Evolutionary conservation across 768 basidiomycete species (phyloP).

Genomic region (Lenzites betulinus): DNA sequence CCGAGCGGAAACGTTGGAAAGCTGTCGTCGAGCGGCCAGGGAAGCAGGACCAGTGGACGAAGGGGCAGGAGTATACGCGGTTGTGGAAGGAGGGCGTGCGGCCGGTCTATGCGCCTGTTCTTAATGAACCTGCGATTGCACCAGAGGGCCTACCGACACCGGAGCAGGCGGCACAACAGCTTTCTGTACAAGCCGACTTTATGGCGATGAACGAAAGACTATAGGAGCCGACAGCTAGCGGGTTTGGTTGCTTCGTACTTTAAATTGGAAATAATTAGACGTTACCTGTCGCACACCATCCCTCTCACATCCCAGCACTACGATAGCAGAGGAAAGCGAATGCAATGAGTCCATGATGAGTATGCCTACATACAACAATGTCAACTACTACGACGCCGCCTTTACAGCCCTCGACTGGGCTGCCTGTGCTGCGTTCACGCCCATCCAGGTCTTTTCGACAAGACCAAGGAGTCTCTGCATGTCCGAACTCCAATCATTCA

Average conservation of each 20-base stretch:
- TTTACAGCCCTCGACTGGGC: constrained; percentile 66
- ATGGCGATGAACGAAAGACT: not conserved
- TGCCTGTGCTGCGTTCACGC: constrained; percentile 87
- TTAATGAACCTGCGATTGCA: constrained; percentile 44
- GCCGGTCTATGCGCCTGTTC: constrained; percentile 62
- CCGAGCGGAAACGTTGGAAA: constrained; percentile 73
- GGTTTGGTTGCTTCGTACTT: not conserved
- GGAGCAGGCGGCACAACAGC: constrained; percentile 5
- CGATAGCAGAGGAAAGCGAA: not conserved
- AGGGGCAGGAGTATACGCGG: constrained; percentile 69
- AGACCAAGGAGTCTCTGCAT: constrained; percentile 89
- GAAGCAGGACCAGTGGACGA: constrained; percentile 60
- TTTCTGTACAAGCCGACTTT: constrained; percentile 5
- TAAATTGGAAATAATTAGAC: constrained; percentile 10
- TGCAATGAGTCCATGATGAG: constrained; percentile 18
- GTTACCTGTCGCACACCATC: not conserved
- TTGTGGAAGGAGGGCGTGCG: constrained; percentile 71
- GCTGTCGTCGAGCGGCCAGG: constrained; percentile 39
- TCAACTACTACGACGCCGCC: constrained; percentile 32
- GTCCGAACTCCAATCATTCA: constrained; percentile 98
- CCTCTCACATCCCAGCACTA: not conserved
- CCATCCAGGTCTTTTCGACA: constrained; percentile 99
- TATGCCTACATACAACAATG: constrained; percentile 25
- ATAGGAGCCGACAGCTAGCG: not conserved
- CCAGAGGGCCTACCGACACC: constrained; percentile 13